phyloP scores from a whole-genome alignment of 2,329 filamentous ascomycete species.

The Fusarium coicis region DNA sequence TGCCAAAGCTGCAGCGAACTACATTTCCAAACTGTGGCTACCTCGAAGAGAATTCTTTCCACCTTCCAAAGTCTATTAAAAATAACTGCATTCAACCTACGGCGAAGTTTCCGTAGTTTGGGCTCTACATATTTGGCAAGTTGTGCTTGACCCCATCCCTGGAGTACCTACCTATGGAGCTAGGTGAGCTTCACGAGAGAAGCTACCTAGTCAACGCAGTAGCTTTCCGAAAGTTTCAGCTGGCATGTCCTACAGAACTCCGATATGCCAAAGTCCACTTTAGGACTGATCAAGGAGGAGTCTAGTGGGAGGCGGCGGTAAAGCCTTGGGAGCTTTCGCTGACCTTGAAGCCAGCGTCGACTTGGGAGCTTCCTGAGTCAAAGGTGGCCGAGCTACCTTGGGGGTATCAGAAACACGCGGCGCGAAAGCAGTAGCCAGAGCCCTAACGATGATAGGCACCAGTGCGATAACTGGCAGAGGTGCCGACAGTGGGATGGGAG shows the following conservation, averaged over 20 bases:
- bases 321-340: background rate
- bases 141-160: no score
- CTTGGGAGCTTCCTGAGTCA: conserved; percentile 9
- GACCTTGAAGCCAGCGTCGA: conserved; percentile 6
- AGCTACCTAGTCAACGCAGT: background rate
- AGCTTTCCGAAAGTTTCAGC: background rate
- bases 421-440: conserved; percentile 4
- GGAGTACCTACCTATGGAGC: background rate
- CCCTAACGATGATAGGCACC: conserved; percentile 21
- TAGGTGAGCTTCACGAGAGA: background rate
- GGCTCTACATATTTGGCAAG: no score
- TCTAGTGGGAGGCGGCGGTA: background rate
- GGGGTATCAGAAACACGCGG: conserved; percentile 10
- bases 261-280: fast-evolving
- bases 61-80: no score
- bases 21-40: no score
- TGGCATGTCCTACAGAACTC: background rate
- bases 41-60: no score
- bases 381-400: conserved; percentile 3
- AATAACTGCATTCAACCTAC: no score
- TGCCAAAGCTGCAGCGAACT: no score
- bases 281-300: background rate
- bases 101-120: no score
- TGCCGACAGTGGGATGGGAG: conserved; percentile 21
- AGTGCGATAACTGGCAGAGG: conserved; percentile 17